phyloP scores from a whole-genome alignment of 169 alveolate species.

The Plasmodium ovale region DNA sequence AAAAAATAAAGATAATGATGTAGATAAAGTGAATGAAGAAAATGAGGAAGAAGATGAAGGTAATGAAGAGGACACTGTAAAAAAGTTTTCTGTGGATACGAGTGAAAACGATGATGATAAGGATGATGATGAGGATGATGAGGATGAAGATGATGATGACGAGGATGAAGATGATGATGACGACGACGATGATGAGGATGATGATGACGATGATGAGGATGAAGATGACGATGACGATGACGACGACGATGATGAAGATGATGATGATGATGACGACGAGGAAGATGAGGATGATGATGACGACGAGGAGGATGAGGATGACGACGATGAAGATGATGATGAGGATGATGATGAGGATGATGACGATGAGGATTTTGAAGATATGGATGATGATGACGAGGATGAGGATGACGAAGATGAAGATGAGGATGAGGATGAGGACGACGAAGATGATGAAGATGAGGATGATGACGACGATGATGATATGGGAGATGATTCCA shows the following conservation, averaged over 20 bases:
- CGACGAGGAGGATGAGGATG: constrained; percentile 54
- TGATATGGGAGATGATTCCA: constrained; percentile 26
- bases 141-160: constrained; percentile 18
- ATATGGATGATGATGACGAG: constrained; percentile 58
- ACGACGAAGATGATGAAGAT: constrained; percentile 61
- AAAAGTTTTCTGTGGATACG: constrained; percentile 43
- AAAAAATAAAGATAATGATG: constrained; percentile 54
- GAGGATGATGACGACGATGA: constrained; percentile 51
- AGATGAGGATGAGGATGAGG: constrained; percentile 65
- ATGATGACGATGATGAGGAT: constrained; percentile 72
- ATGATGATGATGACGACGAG: constrained; percentile 61
- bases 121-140: constrained; percentile 17
- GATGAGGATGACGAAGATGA: constrained; percentile 68
- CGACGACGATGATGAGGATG: constrained; percentile 59
- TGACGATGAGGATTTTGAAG: constrained; percentile 52
- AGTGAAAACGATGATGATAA: constrained; percentile 60
- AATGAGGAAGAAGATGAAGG: constrained; percentile 65
- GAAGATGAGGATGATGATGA: constrained; percentile 66
- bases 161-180: constrained; percentile 57
- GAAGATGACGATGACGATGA: constrained; percentile 73
- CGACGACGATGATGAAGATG: constrained; percentile 66
- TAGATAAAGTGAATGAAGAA: constrained; percentile 40
- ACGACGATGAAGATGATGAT: constrained; percentile 42
- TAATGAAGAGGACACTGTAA: constrained; percentile 41
- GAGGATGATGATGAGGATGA: constrained; percentile 62